Evolutionary conservation across 2,329 filamentous ascomycete species (phyloP).

Genomic region (Ophiosphaerella narmari): DNA sequence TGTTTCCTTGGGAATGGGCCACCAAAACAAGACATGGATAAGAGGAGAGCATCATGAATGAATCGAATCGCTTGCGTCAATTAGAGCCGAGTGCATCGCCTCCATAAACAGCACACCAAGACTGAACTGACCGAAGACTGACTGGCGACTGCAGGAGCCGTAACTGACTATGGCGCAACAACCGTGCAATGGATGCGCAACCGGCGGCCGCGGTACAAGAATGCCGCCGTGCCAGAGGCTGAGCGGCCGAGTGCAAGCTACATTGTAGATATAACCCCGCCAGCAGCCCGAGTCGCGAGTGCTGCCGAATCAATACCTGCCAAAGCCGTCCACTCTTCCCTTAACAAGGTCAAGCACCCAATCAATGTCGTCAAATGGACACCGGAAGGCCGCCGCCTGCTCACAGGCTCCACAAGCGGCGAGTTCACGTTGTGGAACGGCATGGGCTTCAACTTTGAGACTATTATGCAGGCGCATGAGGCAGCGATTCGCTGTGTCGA

Average conservation of each 20-base stretch:
- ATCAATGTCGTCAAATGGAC: slow-evolving; percentile 98
- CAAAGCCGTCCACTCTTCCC: slow-evolving; percentile 95
- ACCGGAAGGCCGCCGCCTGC: slow-evolving; percentile 85
- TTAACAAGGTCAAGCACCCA: slow-evolving; percentile 97
- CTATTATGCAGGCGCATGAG: slow-evolving; percentile 97
- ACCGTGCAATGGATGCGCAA: slow-evolving; percentile 90
- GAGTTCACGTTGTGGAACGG: slow-evolving; percentile 99
- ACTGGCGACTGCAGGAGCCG: slow-evolving; percentile 66
- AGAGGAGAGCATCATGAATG: too few relatives aligned
- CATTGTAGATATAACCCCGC: slow-evolving; percentile 89
- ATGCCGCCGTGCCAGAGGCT: slow-evolving; percentile 71
- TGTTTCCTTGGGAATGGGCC: too few relatives aligned
- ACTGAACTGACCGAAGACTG: slow-evolving; percentile 6
- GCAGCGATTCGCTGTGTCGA: slow-evolving; percentile 78
- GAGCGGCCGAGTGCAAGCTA: slow-evolving; percentile 89
- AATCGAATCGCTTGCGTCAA: too few relatives aligned
- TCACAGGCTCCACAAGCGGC: slow-evolving; percentile 94
- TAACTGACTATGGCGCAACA: slow-evolving; percentile 91
- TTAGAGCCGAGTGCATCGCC: too few relatives aligned
- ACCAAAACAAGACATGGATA: too few relatives aligned
- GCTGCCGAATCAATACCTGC: slow-evolving; percentile 87
- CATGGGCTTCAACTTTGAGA: slow-evolving; percentile 98
- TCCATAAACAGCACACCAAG: neutral
- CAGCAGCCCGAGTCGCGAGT: slow-evolving; percentile 72
- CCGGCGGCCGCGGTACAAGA: slow-evolving; percentile 75